phyloP scores from a whole-genome alignment of 257 asterid genomes.

The Solanum sparsipilum region DNA sequence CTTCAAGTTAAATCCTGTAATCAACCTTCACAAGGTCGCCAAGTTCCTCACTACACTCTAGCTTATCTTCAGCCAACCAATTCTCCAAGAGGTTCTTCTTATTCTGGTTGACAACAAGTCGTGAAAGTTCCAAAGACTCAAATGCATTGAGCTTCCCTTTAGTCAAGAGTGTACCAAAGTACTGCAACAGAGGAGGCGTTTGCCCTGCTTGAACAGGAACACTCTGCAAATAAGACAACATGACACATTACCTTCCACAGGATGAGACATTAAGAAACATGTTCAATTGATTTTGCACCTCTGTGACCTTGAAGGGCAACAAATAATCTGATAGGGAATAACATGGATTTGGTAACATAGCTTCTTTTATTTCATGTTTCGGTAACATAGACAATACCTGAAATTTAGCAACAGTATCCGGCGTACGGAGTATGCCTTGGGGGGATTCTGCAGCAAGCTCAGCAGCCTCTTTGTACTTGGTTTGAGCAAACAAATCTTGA shows the following conservation, averaged over 20 bases:
- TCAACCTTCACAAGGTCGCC: slow-evolving; percentile 99
- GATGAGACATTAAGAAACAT: background rate
- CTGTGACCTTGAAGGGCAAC: background rate
- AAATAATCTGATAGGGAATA: background rate
- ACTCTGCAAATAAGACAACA: slow-evolving; percentile 44
- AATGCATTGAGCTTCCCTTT: slow-evolving; percentile 95
- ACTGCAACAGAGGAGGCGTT: slow-evolving; percentile 97
- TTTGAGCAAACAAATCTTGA: slow-evolving; percentile 80
- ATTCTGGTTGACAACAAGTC: slow-evolving; percentile 95
- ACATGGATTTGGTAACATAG: background rate
- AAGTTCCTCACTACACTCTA: slow-evolving; percentile 99
- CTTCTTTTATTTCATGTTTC: background rate
- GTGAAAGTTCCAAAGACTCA: slow-evolving; percentile 95
- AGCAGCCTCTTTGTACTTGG: slow-evolving; percentile 40
- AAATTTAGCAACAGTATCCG: slow-evolving; percentile 7
- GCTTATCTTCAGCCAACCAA: slow-evolving; percentile 98
- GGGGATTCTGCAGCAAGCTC: slow-evolving; percentile 13
- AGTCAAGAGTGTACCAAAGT: slow-evolving; percentile 90
- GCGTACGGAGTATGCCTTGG: slow-evolving; percentile 9
- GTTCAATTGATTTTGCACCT: background rate
- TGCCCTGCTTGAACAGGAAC: slow-evolving; percentile 99
- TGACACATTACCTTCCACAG: background rate
- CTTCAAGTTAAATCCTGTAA: background rate
- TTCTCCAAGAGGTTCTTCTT: slow-evolving; percentile 92
- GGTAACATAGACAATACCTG: slow-evolving; percentile 2